Base-by-base conservation (phyloP, 352 stramenopile genomes). In the Phytophthora idaei region DNA sequence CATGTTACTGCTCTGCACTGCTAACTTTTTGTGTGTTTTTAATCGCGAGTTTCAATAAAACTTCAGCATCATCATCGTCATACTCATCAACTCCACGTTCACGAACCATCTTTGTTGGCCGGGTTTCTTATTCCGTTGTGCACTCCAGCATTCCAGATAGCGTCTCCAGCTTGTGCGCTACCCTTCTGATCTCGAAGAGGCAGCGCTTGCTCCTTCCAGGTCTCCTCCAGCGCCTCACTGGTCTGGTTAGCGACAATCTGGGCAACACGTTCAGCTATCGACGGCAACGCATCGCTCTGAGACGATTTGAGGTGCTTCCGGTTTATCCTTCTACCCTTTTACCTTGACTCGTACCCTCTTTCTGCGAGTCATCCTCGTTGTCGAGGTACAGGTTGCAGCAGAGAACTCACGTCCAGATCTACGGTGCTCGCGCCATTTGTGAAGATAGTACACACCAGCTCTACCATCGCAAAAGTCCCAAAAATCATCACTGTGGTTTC, bases 401-500 rank as follows among this genome's bases (percentile, higher is more conserved):
- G 31, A 5, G n/a, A 64, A 64, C 21, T 60, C 49, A 31, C 59
- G 28, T 25, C 44, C 61, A 17, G 31, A 4, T 8, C 29, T 1
- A 4, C 29, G 29, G 7, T 34, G 29, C 3, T 34, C 7, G 29
- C 29, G 2, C 29, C 29, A 34, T 7, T 34, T 4, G 29, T 34
- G 29, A 4, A 34, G 7, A 7, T 34, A 34, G 29, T 8, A 34
- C 4, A 34, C 29, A 34, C 7, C 29, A 34, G 29, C 29, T 34
- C 29, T 34, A 8, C 29, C 29, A 8, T 7, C 29, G 7, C 29
- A 34, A 7, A 8, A 34, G 4, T 34, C 29, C 29, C 29, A 34
- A 7, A 34, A 34, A 7, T 34, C 29, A 7, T 34, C 29, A 7
- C 29, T 7, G 7, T 34, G 29, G 4, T 32, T 6, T 3, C 29